phyloP scores from a whole-genome alignment of 768 basidiomycete genomes.

The Lentinula edodes region DNA sequence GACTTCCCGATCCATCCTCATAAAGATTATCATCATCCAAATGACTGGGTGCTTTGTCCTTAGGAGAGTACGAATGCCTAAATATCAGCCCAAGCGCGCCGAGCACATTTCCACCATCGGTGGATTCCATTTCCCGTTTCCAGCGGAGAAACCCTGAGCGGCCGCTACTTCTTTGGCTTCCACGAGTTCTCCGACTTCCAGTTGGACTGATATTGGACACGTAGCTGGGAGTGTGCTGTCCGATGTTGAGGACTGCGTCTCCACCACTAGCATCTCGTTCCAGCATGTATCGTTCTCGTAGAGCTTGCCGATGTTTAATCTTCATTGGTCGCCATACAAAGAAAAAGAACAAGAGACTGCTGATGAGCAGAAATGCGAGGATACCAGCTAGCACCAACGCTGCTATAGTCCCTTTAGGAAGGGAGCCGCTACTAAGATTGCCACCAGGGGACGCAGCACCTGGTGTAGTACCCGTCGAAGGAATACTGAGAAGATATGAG shows the following conservation, averaged over 20 bases:
- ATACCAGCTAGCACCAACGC: conserved; percentile 56
- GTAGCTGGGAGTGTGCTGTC: conserved; percentile 4
- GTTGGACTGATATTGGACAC: not conserved
- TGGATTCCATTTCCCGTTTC: conserved; percentile 36
- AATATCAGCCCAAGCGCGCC: conserved; percentile 32
- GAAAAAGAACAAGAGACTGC: conserved; percentile 35
- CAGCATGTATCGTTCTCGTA: conserved; percentile 1
- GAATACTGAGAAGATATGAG: conserved; percentile 3
- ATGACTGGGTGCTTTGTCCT: conserved; percentile 15
- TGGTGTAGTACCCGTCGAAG: conserved; percentile 11
- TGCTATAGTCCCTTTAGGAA: conserved; percentile 56
- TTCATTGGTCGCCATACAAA: conserved; percentile 43
- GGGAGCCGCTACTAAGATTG: conserved; percentile 7
- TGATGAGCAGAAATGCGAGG: conserved; percentile 42
- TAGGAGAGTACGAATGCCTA: conserved; percentile 30
- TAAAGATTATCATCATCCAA: conserved; percentile 19
- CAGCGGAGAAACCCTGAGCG: conserved; percentile 36
- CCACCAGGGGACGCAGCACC: conserved; percentile 10
- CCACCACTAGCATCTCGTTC: conserved; percentile 13
- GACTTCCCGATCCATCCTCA: conserved; percentile 17
- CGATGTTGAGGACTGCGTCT: conserved; percentile 15
- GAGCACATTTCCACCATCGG: conserved; percentile 22
- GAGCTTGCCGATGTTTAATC: conserved; percentile 19
- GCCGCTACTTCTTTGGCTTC: conserved; percentile 17
- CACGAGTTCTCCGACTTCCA: conserved; percentile 1